Conservation (phyloP, 805 yeast species). For the Cyberlindnera japonica region DNA sequence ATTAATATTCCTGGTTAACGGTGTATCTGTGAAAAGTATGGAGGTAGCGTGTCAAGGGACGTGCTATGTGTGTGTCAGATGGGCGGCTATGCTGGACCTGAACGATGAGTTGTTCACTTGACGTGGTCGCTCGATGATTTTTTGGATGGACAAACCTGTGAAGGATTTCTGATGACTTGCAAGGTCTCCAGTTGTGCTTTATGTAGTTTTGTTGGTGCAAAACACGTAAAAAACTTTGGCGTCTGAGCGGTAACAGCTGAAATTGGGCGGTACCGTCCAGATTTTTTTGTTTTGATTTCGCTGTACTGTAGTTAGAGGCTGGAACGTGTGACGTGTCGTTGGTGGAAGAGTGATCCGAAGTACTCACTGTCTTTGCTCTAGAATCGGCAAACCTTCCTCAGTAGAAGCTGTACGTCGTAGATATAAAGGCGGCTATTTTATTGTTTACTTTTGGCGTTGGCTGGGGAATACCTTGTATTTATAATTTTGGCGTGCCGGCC, state of each 20-base stretch:
- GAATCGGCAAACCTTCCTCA: no score
- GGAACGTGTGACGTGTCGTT: background rate
- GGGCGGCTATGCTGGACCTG: conserved; percentile 1
- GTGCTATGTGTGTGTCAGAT: background rate
- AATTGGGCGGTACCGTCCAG: conserved; percentile 5
- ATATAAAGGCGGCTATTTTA: no score
- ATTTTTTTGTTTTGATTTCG: conserved; percentile 10
- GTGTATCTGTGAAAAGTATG: background rate
- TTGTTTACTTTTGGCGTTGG: no score
- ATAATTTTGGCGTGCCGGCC: no score
- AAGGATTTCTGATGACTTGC: background rate
- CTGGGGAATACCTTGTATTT: no score
- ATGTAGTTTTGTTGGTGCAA: background rate
- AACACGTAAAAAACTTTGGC: background rate
- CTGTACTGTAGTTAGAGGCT: background rate
- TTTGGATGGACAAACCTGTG: background rate
- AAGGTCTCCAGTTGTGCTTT: background rate
- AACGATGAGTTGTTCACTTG: background rate
- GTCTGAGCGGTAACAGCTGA: conserved; percentile 3
- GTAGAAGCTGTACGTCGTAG: no score
- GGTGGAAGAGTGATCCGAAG: background rate
- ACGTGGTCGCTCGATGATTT: background rate
- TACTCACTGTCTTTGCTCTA: background rate
- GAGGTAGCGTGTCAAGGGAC: background rate
- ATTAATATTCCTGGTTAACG: background rate